Evolutionary conservation across 768 basidiomycete species (phyloP).

Genomic region (Lyophyllum semitale): DNA sequence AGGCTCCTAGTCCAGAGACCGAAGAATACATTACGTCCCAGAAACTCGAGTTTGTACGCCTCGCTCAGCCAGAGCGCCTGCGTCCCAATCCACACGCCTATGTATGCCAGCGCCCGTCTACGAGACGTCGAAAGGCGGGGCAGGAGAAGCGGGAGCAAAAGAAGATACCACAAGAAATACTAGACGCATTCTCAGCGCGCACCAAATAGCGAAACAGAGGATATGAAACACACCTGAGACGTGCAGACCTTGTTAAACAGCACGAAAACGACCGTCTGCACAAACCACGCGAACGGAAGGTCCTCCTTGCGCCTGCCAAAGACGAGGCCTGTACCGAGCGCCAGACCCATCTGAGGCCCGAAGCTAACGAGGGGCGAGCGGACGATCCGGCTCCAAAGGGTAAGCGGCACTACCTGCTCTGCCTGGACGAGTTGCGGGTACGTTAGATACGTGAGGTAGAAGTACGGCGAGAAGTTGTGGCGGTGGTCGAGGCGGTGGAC

Average conservation of each 20-base stretch:
- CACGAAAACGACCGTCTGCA: slow-evolving; percentile 91
- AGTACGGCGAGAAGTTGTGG: slow-evolving; percentile 98
- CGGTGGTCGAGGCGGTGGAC: slow-evolving; percentile 90
- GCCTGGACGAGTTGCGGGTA: slow-evolving; percentile 49
- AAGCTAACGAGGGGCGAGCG: slow-evolving; percentile 83
- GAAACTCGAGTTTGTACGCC: slow-evolving; percentile 89
- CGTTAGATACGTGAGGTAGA: slow-evolving; percentile 90
- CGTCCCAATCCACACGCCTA: slow-evolving; percentile 68
- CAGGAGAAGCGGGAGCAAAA: slow-evolving; percentile 82
- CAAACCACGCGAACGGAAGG: slow-evolving; percentile 84
- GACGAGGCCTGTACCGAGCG: slow-evolving; percentile 71
- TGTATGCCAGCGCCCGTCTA: slow-evolving; percentile 37
- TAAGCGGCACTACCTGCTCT: slow-evolving; percentile 16
- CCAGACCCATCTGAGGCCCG: slow-evolving; percentile 76
- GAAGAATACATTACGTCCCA: slow-evolving; percentile 73
- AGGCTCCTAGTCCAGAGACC: slow-evolving; percentile 80
- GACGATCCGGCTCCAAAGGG: slow-evolving; percentile 44
- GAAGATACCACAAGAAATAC: slow-evolving; percentile 98
- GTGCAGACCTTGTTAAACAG: slow-evolving; percentile 99
- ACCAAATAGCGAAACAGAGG: background rate
- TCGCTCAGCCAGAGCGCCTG: slow-evolving; percentile 91
- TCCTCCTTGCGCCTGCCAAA: slow-evolving; percentile 61
- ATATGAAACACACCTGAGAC: slow-evolving; percentile 70
- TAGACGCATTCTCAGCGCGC: slow-evolving; percentile 35
- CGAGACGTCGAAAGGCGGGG: slow-evolving; percentile 61